Evolutionary conservation across 306 rosid genomes (phyloP), one percentile per base, ranked within the genome.

Genomic region (Hippophae tibetana): DNA sequence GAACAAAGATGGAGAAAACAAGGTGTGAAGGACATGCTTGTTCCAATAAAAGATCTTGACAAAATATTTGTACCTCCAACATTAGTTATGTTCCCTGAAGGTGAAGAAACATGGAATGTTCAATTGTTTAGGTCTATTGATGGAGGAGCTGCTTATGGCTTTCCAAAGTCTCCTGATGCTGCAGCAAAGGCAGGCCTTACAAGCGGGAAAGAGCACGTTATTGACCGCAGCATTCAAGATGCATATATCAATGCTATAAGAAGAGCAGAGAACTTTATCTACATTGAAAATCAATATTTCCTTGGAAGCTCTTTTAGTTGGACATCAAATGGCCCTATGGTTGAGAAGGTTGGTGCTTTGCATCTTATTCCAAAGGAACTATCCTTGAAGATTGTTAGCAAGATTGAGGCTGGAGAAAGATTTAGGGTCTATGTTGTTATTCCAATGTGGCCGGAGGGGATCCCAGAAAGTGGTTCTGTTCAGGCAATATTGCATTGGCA

Each of bases 381-480:
- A 41, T 74, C 86, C n/a, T 46, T 81, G 18, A 81, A 81, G 67
- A 64, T 71, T 57, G 86, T 77, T 7, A 77, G 83, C n/a, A 81
- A 77, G 66, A 81, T 81, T 51, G 73, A 71, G 64, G 80, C 76
- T 2, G 78, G 76, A 10, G 86, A 81, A 71, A 77, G 78, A 58
- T 81, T 81, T 55, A 27, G 46, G 0, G 71, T 74, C 46, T 81
- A 81, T 54, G 26, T 80, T 46, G 81, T 79, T n/a, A 75, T 79
- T 66, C 85, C 85, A 8, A 69, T 76, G 85, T 79, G 85, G 85
- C 81, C 85, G 11, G 85, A 79, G 67, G 85, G 85, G 13, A 18
- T 79, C 42, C 85, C 81, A 2, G 76, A 76, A 14, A 76, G 81
- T 53, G 61, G 60, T 51, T 47, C 81, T 1, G 79, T 76, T 47